Percentiles rank a stretch among this genome's conserved stretches.
phyloP scores from a whole-genome alignment of 2,329 filamentous ascomycete species.

The Emergomyces africanus region DNA sequence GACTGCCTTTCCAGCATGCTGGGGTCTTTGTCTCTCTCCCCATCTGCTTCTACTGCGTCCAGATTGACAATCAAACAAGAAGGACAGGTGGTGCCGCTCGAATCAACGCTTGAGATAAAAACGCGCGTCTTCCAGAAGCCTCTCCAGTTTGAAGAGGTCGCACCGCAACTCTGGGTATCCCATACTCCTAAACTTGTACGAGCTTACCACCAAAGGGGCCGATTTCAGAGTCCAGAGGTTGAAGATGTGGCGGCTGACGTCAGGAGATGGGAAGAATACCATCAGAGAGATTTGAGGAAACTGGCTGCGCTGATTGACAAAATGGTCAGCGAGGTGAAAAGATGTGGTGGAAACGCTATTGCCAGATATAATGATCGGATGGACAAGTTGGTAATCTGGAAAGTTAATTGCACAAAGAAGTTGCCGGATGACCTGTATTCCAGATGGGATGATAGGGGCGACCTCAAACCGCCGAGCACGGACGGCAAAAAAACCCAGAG shows the following conservation, averaged over 20 bases:
- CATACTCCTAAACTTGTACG: constrained; percentile 38
- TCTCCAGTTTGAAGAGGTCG: constrained; percentile 24
- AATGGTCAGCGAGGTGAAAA: too few relatives aligned
- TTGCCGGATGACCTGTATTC: too few relatives aligned
- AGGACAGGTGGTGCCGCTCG: constrained; percentile 21
- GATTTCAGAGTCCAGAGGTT: too few relatives aligned
- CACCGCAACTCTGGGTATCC: constrained; percentile 34
- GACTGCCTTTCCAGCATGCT: constrained; percentile 13
- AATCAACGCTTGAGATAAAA: constrained; percentile 35
- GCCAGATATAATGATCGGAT: too few relatives aligned
- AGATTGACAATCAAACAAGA: constrained; percentile 20
- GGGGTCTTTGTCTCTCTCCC: constrained; percentile 16
- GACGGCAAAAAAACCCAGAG: background rate
- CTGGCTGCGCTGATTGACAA: too few relatives aligned
- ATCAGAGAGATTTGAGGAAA: too few relatives aligned
- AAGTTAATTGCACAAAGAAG: too few relatives aligned
- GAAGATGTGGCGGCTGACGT: too few relatives aligned
- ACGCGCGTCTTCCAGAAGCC: constrained; percentile 25
- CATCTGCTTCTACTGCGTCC: constrained; percentile 9
- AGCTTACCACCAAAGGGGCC: too few relatives aligned
- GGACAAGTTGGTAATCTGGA: too few relatives aligned
- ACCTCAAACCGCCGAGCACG: background rate
- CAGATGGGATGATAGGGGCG: background rate
- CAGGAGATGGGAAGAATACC: too few relatives aligned
- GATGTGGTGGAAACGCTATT: too few relatives aligned